Base-by-base conservation (phyloP, 805 yeast genomes). In the Maudiozyma turicensis region DNA sequence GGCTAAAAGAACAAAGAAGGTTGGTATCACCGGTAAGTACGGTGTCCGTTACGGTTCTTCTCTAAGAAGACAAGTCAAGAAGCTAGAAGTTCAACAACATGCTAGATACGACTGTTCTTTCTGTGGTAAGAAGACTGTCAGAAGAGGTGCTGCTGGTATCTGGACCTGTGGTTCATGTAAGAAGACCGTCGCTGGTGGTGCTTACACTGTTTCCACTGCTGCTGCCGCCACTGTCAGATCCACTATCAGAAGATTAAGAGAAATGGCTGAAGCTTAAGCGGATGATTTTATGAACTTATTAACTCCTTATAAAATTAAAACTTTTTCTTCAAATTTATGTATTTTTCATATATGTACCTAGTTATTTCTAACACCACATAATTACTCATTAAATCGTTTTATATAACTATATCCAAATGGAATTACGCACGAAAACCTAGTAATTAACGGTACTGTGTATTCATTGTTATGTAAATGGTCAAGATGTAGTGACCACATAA, bases 1-100 rank as follows among this genome's bases (percentile, higher is more conserved):
- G 99, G 86, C 99, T 78, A 93, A 95, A 81, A 91, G 99, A 86
- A 93, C 99, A 68, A 93, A 93, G 95, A 93, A 93, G 88, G 99
- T 93, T 75, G 99, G 99, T 78, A 93, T 93, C 83, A 93, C 99
- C 76, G 99, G 99, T 84, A 95, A 95, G 82, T 93, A 88, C 84
- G 99, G 99, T 88, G 97, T 93, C 80, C 90, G 99, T 84, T 93
- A 93, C 82, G 96, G 99, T 90, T 91, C 99, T 69, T 95, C 99
- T 61, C 82, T 93, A 77, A 91, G 99, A 86, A 88, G 98, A 80
- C 97, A 89, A 79, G 86, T 95, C 82, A 90, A 90, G 85, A 93
- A 93, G 82, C 81, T 93, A 77, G 99, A 95, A 81, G 84, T 88
- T 70, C 97, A 89, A 78, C 97, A 90, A 76, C 99, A 91, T 78